phyloP scores from a whole-genome alignment of 73 alveolate species.

The Blepharisma stoltei region DNA sequence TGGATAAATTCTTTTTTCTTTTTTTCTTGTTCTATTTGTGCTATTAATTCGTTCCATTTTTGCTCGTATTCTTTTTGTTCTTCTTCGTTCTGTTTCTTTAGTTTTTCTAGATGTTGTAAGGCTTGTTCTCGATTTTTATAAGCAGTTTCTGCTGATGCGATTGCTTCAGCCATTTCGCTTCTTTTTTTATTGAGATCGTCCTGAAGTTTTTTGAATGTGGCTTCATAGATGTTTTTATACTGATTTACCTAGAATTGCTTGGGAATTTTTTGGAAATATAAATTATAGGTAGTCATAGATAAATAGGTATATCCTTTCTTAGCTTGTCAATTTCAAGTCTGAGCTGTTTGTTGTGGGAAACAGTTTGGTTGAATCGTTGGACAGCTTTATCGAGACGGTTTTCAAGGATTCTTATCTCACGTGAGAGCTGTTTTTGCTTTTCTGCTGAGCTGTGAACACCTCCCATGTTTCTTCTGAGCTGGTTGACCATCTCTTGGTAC shows the following conservation, averaged over 20 bases:
- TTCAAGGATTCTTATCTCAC: constrained; percentile 60
- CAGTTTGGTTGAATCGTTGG: constrained; percentile 72
- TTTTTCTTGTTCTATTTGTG: constrained; percentile 47
- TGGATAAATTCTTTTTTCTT: constrained; percentile 40
- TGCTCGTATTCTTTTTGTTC: constrained; percentile 8
- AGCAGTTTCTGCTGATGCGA: constrained; percentile 61
- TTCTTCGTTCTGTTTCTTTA: constrained; percentile 30
- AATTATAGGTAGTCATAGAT: too few relatives aligned
- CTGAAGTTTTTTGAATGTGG: constrained; percentile 34
- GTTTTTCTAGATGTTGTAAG: constrained; percentile 37
- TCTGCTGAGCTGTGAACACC: constrained; percentile 16
- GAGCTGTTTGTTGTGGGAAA: constrained; percentile 70
- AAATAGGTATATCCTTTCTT: constrained; percentile 67
- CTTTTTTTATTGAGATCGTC: constrained; percentile 68
- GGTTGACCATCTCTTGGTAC: not conserved
- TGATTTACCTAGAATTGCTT: constrained; percentile 60
- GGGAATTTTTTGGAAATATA: constrained; percentile 69
- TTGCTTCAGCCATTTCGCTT: constrained; percentile 58
- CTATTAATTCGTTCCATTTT: constrained; percentile 15
- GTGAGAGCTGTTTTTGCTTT: constrained; percentile 26
- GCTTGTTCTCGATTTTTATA: constrained; percentile 68
- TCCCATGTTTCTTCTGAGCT: constrained; percentile 22
- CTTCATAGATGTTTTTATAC: constrained; percentile 27
- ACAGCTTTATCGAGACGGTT: constrained; percentile 64
- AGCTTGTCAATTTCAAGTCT: constrained; percentile 74